These are phyloP conservation scores for Bisporella sp. DNA, from an alignment of 2,329 filamentous ascomycete species.

Conservation along the genomic window DNA sequence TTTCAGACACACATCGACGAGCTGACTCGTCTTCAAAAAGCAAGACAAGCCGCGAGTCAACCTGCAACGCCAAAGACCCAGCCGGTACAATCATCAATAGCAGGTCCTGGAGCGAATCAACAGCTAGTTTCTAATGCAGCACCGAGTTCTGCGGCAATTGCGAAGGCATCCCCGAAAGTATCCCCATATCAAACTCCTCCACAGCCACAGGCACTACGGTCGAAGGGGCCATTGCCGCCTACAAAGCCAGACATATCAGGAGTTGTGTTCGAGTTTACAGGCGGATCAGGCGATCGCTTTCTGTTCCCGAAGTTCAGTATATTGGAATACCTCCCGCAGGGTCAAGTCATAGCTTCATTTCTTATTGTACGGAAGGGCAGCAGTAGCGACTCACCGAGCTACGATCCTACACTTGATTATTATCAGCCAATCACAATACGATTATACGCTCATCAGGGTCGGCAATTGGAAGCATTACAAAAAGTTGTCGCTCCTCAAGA, in stretches of 20 bases:
- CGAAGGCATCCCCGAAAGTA: conserved; percentile 7
- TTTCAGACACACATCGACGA: conserved; percentile 80
- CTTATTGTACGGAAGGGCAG: conserved; percentile 68
- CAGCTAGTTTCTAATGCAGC: conserved; percentile 14
- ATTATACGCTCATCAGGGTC: conserved; percentile 45
- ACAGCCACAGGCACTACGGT: conserved; percentile 48
- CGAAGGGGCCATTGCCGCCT: conserved; percentile 49
- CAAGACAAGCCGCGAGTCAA: conserved; percentile 45
- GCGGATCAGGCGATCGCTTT: conserved; percentile 66
- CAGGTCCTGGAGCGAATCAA: conserved; percentile 10
- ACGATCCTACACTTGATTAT: conserved; percentile 60
- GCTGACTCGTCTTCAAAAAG: conserved; percentile 58
- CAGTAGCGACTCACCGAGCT: conserved; percentile 51
- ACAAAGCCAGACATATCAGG: conserved; percentile 55
- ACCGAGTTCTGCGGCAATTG: conserved; percentile 16
- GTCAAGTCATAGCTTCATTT: conserved; percentile 66
- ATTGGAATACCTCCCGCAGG: conserved; percentile 57
- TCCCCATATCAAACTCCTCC: conserved; percentile 17
- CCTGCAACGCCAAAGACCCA: conserved; percentile 14
- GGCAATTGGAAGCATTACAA: conserved; percentile 52
- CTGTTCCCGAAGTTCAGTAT: conserved; percentile 75
- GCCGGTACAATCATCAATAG: conserved; percentile 3
- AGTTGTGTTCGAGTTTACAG: conserved; percentile 62
- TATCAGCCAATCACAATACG: conserved; percentile 69
- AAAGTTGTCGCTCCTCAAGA: conserved; percentile 56